Evolutionary conservation across 169 alveolate species (phyloP), one percentile per base, ranked within the genome.

Genomic region (Plasmodium yoelii): DNA sequence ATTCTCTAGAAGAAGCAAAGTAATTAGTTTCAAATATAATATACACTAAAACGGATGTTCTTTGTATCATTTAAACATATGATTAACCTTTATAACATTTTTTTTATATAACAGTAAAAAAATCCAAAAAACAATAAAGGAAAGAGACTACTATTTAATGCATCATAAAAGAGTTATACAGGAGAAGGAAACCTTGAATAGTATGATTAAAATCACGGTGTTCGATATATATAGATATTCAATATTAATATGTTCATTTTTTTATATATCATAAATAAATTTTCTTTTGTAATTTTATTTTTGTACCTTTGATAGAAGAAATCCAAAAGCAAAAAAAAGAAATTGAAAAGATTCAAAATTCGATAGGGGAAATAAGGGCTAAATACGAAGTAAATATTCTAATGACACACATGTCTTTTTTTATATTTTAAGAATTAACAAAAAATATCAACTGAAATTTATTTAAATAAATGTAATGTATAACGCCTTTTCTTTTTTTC

Each of bases 141-240:
- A 80, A 67, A 80, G 90, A 80, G 90, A 80, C 68, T 80, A 80
- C 56, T 80, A 80, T 60, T 55, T 80, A 55, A 80, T 80, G 90
- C 90, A 80, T 71, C 90, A 80, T 67, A 80, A 80, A 55, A 68
- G 90, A 56, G 90, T 80, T 57, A 57, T 80, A 34, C 90, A 80
- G 53, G 90, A 80, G 26, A 80, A 80, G 82, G 90, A 80, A 67
- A 80, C 90, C 44, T 51, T 80, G 55, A 80, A 80, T 53, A 80
- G 90, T 80, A 80, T 46, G 55, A 61, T 39, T 60, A 67, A 49
- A 12, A 80, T 39, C 18, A 65, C 42, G 39, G 18, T 67, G 7
- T 71, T 5, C 46, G 56, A 13, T 42, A 19, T 67, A 28, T 80
- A 24, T 64, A 51, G 53, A 46, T 49, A 39, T 77, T 77, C 69